These are phyloP conservation scores for Anthostomella pinea DNA, from an alignment of 2,329 filamentous ascomycete genomes.

Conservation along the genomic window DNA sequence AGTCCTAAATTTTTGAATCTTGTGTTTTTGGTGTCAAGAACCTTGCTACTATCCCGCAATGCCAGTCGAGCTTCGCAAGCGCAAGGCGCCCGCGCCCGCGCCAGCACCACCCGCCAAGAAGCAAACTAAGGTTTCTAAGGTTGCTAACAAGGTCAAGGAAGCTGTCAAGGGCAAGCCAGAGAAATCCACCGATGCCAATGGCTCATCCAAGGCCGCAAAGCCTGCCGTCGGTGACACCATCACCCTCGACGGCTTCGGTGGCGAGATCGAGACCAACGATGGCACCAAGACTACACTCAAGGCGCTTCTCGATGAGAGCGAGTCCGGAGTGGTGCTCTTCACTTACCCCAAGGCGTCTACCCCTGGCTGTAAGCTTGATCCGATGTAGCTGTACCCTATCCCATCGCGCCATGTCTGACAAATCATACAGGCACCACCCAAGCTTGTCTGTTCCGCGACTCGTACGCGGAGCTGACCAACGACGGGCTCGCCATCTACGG, in stretches of 20 bases:
- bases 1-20: conserved; percentile 6
- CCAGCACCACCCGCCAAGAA: conserved; percentile 40
- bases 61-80: conserved; percentile 44
- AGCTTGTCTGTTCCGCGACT: conserved; percentile 89
- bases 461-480: conserved; percentile 70
- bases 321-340: conserved; percentile 84
- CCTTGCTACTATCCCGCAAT: conserved; percentile 25
- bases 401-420: conserved; percentile 15
- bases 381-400: conserved; percentile 4
- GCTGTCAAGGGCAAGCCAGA: conserved; percentile 27
- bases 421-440: conserved; percentile 74
- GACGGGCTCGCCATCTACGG: conserved; percentile 86
- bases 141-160: conserved; percentile 37
- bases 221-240: conserved; percentile 55
- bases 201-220: conserved; percentile 37
- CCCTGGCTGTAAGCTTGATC: conserved; percentile 75
- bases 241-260: conserved; percentile 58
- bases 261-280: conserved; percentile 81
- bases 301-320: conserved; percentile 77
- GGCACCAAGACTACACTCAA: conserved; percentile 77
- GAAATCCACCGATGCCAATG: conserved; percentile 30
- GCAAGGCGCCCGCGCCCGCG: conserved; percentile 40
- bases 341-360: conserved; percentile 96
- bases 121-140: conserved; percentile 40
- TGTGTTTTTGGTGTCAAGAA: not conserved